These are phyloP conservation scores for Orobanche coerulescens DNA, from an alignment of 257 asterid genomes.

Conservation along the genomic window DNA sequence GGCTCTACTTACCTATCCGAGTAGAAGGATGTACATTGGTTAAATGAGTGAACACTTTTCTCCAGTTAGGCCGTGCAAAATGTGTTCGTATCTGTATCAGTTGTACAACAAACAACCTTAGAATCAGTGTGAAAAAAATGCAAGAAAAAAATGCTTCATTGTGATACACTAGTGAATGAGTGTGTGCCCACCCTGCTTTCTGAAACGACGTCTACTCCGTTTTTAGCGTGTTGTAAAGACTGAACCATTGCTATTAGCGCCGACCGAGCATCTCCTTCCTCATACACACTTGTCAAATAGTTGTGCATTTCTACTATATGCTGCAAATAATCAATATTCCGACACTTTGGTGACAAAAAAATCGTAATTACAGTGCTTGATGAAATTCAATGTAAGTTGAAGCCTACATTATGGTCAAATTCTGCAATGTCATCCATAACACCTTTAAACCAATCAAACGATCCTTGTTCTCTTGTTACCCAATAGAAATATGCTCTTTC, in stretches of 20 bases:
- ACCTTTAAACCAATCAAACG: conserved; percentile 95
- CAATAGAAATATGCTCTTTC: conserved; percentile 83
- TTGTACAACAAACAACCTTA: not conserved
- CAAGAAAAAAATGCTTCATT: not conserved
- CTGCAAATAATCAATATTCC: conserved; percentile 31
- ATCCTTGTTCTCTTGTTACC: conserved; percentile 95
- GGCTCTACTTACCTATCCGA: conserved; percentile 47
- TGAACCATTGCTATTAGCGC: conserved; percentile 93
- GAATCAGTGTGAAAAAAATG: not conserved
- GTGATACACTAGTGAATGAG: not conserved
- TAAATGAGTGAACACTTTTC: conserved; percentile 55
- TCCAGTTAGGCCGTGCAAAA: conserved; percentile 97
- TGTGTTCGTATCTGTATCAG: conserved; percentile 66
- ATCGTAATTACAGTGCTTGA: not conserved
- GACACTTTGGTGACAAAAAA: not conserved
- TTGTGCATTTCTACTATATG: conserved; percentile 82
- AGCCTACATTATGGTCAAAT: conserved; percentile 45
- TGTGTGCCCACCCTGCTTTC: conserved; percentile 52
- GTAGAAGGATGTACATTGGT: conserved; percentile 48
- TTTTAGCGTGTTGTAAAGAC: conserved; percentile 86
- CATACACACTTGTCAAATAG: conserved; percentile 81
- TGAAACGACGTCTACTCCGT: conserved; percentile 85
- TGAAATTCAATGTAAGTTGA: not conserved
- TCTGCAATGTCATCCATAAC: conserved; percentile 96
- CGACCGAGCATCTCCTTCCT: conserved; percentile 96